phyloP scores from a whole-genome alignment of 306 rosid species.

The Cicer pinnatifidum region DNA sequence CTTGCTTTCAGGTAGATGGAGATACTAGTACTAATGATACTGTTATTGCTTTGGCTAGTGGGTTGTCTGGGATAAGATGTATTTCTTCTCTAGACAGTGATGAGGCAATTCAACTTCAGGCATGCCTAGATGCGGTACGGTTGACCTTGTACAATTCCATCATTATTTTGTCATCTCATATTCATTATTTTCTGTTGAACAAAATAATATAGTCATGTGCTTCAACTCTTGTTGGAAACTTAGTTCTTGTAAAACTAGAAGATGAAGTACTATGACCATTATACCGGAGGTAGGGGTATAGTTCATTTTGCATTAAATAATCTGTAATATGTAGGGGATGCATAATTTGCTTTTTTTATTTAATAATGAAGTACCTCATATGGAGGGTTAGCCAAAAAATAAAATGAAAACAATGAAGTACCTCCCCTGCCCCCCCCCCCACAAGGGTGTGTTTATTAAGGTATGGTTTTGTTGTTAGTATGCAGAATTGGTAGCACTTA shows the following conservation, averaged over 20 bases:
- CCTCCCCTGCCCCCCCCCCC: background rate
- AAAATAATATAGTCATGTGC: background rate
- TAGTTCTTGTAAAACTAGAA: conserved; percentile 37
- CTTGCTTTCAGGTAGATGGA: conserved; percentile 81
- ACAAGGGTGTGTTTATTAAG: background rate
- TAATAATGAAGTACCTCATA: background rate
- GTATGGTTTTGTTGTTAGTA: conserved; percentile 9
- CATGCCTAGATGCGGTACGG: conserved; percentile 78
- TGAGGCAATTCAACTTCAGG: conserved; percentile 83
- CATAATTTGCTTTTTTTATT: conserved; percentile 12
- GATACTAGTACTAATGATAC: conserved; percentile 97
- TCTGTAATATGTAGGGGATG: conserved; percentile 19
- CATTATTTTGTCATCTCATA: conserved; percentile 5
- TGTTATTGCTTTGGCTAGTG: conserved; percentile 92
- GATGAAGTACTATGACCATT: conserved; percentile 1
- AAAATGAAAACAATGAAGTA: background rate
- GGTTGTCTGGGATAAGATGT: conserved; percentile 67
- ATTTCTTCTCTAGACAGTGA: conserved; percentile 65
- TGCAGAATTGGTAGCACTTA: background rate
- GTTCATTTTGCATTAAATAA: conserved; percentile 19
- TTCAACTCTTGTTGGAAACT: conserved; percentile 18
- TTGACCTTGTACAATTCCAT: conserved; percentile 32
- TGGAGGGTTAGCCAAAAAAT: background rate
- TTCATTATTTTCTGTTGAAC: conserved; percentile 24
- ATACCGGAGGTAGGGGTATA: conserved; percentile 13